These are phyloP conservation scores for Lactarius hengduanensis DNA, from an alignment of 768 basidiomycete species.

Conservation along the genomic window DNA sequence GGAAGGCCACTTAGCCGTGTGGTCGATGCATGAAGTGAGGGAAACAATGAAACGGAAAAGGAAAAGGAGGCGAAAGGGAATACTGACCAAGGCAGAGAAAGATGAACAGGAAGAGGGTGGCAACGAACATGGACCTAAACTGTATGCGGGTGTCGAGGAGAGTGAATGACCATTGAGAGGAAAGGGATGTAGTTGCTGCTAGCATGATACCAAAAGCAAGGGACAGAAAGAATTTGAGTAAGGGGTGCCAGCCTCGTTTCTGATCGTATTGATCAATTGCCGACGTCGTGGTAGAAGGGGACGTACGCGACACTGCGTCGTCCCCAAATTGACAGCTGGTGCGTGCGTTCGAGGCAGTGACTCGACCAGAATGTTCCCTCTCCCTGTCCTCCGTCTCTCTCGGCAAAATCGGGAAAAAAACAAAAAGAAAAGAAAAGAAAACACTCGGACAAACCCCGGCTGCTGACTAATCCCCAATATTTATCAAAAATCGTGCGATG, in stretches of 20 bases:
- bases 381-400: background rate
- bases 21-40: slow-evolving; percentile 17
- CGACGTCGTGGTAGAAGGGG: slow-evolving; percentile 20
- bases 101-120: slow-evolving; percentile 65
- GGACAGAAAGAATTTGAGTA: slow-evolving; percentile 18
- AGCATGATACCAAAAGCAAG: slow-evolving; percentile 23
- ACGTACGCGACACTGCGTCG: slow-evolving; percentile 23
- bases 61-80: slow-evolving; percentile 33
- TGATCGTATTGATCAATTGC: slow-evolving; percentile 18
- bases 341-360: background rate
- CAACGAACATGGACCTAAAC: slow-evolving; percentile 67
- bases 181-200: slow-evolving; percentile 23
- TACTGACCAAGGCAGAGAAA: slow-evolving; percentile 65
- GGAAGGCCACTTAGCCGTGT: slow-evolving; percentile 3
- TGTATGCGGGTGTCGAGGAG: slow-evolving; percentile 57
- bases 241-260: background rate
- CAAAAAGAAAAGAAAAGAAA: background rate
- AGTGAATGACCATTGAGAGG: slow-evolving; percentile 47
- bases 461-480: background rate
- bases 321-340: background rate
- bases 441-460: background rate
- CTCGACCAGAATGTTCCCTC: background rate
- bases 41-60: slow-evolving; percentile 14
- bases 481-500: background rate
- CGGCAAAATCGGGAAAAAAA: background rate